phyloP scores from a whole-genome alignment of 1,139 yeast species.

The Nakaseomyces sp. region DNA sequence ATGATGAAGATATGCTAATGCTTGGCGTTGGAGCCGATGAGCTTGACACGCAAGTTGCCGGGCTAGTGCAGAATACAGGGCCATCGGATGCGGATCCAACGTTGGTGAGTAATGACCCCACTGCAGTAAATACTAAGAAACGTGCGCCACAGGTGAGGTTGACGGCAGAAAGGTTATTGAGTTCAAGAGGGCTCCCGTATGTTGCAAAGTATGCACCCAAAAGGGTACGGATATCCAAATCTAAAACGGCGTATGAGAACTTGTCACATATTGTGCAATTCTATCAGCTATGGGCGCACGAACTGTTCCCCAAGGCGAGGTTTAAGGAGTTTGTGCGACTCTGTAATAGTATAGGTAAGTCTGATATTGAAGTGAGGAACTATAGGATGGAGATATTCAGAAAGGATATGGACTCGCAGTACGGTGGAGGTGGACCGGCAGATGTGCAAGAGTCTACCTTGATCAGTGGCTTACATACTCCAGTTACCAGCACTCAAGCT shows the following conservation, averaged over 20 bases:
- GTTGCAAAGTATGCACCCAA: constrained; percentile 36
- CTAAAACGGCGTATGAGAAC: constrained; percentile 36
- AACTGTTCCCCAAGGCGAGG: constrained; percentile 67
- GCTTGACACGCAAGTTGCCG: neutral
- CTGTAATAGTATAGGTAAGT: constrained; percentile 25
- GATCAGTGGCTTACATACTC: neutral
- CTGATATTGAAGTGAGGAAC: constrained; percentile 22
- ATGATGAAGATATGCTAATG: constrained; percentile 4
- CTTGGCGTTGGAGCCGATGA: constrained; percentile 1
- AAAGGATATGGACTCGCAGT: constrained; percentile 19
- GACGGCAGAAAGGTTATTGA: constrained; percentile 43
- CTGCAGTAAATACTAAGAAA: constrained; percentile 16
- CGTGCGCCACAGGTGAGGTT: constrained; percentile 32
- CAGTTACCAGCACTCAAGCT: constrained; percentile 7
- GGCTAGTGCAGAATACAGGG: neutral
- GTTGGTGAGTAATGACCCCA: constrained; percentile 16
- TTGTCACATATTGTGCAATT: constrained; percentile 45
- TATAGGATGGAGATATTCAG: constrained; percentile 23
- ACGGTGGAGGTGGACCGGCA: constrained; percentile 8
- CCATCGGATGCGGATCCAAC: constrained; percentile 3
- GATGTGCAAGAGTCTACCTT: neutral
- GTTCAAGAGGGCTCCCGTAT: constrained; percentile 42
- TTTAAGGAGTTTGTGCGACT: constrained; percentile 48
- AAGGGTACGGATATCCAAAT: constrained; percentile 38
- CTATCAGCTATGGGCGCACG: constrained; percentile 83